Percentiles rank a stretch among this genome's conserved stretches.
phyloP scores from a whole-genome alignment of 164 flowering plant genomes.

The Magnolia sinica region DNA sequence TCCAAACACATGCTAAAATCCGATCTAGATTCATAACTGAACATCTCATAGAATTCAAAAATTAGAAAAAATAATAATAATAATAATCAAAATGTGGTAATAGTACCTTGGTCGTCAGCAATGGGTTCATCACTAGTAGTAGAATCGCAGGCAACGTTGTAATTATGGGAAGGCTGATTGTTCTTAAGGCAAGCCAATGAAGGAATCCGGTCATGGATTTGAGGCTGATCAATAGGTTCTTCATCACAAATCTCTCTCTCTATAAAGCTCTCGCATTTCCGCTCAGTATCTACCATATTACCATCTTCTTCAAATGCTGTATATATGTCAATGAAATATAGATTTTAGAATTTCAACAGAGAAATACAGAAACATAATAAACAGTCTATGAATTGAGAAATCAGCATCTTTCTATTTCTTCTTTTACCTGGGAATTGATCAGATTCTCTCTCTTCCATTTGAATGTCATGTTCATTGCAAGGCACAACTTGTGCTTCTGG shows the following conservation, averaged over 20 bases:
- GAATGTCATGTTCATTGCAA: constrained; percentile 15
- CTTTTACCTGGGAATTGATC: constrained; percentile 33
- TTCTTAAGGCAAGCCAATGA: constrained; percentile 15
- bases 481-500: constrained; percentile 23
- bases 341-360: neutral
- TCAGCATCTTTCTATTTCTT: neutral
- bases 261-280: constrained; percentile 39
- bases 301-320: constrained; percentile 33
- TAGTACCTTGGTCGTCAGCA: constrained; percentile 33
- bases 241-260: constrained; percentile 48
- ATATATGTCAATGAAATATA: constrained; percentile 1
- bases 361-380: no score
- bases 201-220: constrained; percentile 25
- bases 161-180: constrained; percentile 12
- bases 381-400: neutral
- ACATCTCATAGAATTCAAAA: no score
- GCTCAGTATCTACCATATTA: constrained; percentile 21
- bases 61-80: no score
- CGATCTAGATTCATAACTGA: no score
- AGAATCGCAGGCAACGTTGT: constrained; percentile 12
- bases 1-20: no score
- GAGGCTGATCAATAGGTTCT: constrained; percentile 32
- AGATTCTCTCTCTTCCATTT: constrained; percentile 20
- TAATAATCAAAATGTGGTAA: no score
- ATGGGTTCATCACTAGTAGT: constrained; percentile 13